Evolutionary conservation across 768 basidiomycete genomes (phyloP).

Genomic region (Leccinum variicolor): DNA sequence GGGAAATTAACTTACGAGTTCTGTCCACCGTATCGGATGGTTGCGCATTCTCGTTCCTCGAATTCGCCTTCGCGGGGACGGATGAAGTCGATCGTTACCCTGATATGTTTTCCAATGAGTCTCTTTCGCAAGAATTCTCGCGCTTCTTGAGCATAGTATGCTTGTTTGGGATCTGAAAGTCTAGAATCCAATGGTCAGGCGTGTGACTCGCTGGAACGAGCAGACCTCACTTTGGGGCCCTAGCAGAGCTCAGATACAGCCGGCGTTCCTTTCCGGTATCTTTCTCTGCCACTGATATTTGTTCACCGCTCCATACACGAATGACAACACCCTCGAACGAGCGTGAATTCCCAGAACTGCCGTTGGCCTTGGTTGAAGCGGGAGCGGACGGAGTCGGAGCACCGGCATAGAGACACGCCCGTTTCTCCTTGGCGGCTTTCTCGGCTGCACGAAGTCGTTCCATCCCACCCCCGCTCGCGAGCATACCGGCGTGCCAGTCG

Average conservation of each 20-base stretch:
- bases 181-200: conserved; percentile 36
- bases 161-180: conserved; percentile 80
- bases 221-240: conserved; percentile 68
- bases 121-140: conserved; percentile 90
- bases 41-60: conserved; percentile 90
- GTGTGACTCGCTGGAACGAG: background rate
- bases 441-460: conserved; percentile 86
- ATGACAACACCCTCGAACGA: conserved; percentile 80
- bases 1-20: conserved; percentile 53
- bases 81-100: conserved; percentile 83
- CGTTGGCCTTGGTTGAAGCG: conserved; percentile 45
- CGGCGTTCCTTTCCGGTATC: conserved; percentile 73
- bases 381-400: conserved; percentile 34
- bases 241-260: conserved; percentile 83
- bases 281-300: conserved; percentile 76
- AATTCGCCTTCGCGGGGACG: conserved; percentile 91
- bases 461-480: conserved; percentile 80
- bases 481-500: conserved; percentile 97
- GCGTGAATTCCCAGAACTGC: conserved; percentile 40
- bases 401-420: conserved; percentile 66
- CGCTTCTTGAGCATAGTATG: conserved; percentile 87
- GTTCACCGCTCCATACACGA: conserved; percentile 91
- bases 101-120: conserved; percentile 86
- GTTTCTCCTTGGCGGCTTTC: conserved; percentile 73
- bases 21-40: conserved; percentile 79